Evolutionary conservation across 2,329 filamentous ascomycete species (phyloP).

Genomic region (Calonectria multiphialidica): DNA sequence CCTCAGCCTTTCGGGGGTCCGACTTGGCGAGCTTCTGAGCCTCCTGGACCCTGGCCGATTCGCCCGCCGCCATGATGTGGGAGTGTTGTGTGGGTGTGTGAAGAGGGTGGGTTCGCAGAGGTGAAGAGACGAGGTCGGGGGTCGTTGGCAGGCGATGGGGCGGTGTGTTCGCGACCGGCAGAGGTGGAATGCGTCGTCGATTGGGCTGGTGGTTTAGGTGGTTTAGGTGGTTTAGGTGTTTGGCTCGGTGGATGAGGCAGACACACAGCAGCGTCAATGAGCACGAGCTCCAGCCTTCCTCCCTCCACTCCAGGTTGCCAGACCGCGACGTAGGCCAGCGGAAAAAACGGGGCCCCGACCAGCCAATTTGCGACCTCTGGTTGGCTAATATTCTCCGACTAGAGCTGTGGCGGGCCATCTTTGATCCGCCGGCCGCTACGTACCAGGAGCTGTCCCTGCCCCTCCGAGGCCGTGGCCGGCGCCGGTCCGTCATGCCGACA

Average conservation of each 20-base stretch:
- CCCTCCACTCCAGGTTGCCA: conserved; percentile 51
- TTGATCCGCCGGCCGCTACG: conserved; percentile 43
- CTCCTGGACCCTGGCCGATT: conserved; percentile 81
- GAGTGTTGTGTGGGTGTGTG: conserved; percentile 26
- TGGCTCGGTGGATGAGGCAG: conserved; percentile 31
- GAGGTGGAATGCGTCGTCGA: conserved; percentile 25
- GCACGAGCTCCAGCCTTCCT: conserved; percentile 36
- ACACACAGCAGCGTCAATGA: conserved; percentile 3
- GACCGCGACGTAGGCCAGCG: conserved; percentile 48
- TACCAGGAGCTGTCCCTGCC: conserved; percentile 32
- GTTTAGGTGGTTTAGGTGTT: conserved; percentile 23
- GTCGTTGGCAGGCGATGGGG: background rate
- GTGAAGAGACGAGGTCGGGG: conserved; percentile 9
- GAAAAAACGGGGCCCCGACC: conserved; percentile 33
- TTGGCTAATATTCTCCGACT: conserved; percentile 29
- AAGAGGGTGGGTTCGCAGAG: background rate
- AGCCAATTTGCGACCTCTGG: conserved; percentile 4
- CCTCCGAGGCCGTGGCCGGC: conserved; percentile 39
- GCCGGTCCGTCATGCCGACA: conserved; percentile 41
- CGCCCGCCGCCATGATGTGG: conserved; percentile 66
- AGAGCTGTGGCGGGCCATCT: conserved; percentile 38
- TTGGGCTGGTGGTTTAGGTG: conserved; percentile 31
- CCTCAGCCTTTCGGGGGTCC: conserved; percentile 86
- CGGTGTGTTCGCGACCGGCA: background rate
- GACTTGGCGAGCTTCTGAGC: conserved; percentile 86